Evolutionary conservation across 2,329 filamentous ascomycete genomes (phyloP), one percentile per base, ranked within the genome.

Genomic region (Coniochaeta sp.): DNA sequence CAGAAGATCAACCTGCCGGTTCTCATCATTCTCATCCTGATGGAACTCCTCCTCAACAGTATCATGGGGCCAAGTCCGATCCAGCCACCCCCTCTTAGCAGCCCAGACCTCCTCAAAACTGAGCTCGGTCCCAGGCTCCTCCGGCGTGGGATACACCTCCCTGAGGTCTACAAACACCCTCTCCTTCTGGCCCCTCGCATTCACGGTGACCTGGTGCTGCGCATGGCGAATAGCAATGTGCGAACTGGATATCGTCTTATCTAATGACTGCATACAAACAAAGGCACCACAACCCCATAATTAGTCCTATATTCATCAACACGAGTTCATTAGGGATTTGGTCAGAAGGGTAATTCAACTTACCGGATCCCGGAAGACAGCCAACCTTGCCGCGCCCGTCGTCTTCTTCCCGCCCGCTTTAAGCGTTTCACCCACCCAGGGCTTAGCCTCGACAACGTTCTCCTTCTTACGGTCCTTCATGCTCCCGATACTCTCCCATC

Each of bases 251-350:
- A 83, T 77, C 72, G 80, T 79, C 63, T 76, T 72, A 64, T 77
- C 71, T 69, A 75, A 64, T 69, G 75, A 80, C 81, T 85, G 75
- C 65, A 67, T 64, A 71, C 65, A 71, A 63, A 70, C 59, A 68
- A 48, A 65, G 57, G 53, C 64, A 60, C 63, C 61, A 58, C 61
- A 60, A 61, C 66, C 70, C 67, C 64, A 58, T 57, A 67, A 92
- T 96, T 96, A 96, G 91, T 96, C 91, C 91, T 96, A 82, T 81
- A 77, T 80, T 84, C 78, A 91, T 94, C 89, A 94, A 94, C 82
- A 90, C 77, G 68, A 78, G 79, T 60, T 69, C 67, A 65, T 60
- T 63, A n/a, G n/a, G 58, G 61, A 56, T 62, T 63, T 58, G 56
- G 53, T 51, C 58, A 57, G 51, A 59, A 58, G 56, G n/a, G n/a